Evolutionary conservation across 495 filamentous ascomycete genomes (phyloP), one percentile per base, ranked within the genome.

Genomic region (Penicillium lividum): DNA sequence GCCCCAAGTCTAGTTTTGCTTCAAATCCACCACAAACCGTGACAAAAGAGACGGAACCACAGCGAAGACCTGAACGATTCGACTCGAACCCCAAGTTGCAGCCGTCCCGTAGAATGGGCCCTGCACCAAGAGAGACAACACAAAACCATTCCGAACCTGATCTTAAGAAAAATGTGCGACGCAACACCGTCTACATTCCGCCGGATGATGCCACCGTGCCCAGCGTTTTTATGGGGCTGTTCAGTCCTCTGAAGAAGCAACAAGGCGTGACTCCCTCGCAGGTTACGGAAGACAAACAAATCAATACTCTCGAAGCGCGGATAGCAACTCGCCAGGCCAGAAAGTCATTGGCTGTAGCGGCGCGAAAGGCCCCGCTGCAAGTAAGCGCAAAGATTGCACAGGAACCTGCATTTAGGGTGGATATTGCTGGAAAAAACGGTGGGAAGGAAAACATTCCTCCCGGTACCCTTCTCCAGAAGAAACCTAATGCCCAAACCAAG

Each of bases 371-470:
- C 30, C 71, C 77, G 4, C 62, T 81, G n/a, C 75, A 76, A 46
- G 68, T 68, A 36, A 75, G 66, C 31, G 45, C 58, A 2, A 73
- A 69, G 10, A 45, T 71, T 48, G 27, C 58, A 5, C 79, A 80
- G 57, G 70, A 75, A 49, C 46, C 57, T 46, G 60, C 50, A 9
- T 57, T 58, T 13, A 57, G 59, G 9, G 42, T 61, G n/a, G 77
- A 82, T 56, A 53, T 75, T 28, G 53, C 66, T 58, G 78, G 75
- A 15, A 73, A 68, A 50, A 75, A 75, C 56, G 72, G 73, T 0
- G 79, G 78, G 34, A 82, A 82, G 38, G 79, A 81, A 54, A 82
- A 80, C 16, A 65, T 78, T 2, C 77, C 77, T 4, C 77, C 76
- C 5, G 77, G 76, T 2, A 48, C 55, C 36, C 5, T 66, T 1